Percentiles rank a stretch among this genome's conserved stretches.
phyloP scores from a whole-genome alignment of 176 grass and related monocot species.

The Musa schizocarpa region DNA sequence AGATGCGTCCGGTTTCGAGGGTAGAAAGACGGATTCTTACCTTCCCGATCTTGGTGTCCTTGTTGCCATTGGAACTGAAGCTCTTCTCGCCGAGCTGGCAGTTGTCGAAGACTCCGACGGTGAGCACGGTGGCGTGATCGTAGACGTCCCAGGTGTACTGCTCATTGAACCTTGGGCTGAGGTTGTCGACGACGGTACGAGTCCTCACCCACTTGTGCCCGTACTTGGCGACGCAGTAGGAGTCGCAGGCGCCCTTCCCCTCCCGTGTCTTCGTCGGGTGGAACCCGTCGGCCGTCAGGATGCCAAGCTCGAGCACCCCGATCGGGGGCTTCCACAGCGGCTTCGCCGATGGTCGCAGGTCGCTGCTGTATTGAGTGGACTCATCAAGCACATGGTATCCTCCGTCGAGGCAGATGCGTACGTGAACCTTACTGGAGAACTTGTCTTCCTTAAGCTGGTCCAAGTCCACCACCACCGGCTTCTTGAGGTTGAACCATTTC shows the following conservation, averaged over 20 bases:
- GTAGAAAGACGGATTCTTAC: background rate
- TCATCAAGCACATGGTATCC: conserved; percentile 1
- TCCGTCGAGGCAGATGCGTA: conserved; percentile 3
- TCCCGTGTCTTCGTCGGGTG: conserved; percentile 56
- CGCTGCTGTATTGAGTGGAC: background rate
- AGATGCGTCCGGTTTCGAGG: background rate
- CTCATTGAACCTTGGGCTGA: conserved; percentile 72
- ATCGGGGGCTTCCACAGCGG: conserved; percentile 5
- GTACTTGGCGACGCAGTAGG: conserved; percentile 95
- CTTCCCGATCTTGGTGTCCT: background rate
- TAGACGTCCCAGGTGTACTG: conserved; percentile 90
- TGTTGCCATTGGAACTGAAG: background rate
- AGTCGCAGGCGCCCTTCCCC: conserved; percentile 48
- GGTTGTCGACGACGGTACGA: conserved; percentile 50
- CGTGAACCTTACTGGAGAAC: conserved; percentile 1
- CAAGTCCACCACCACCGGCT: background rate
- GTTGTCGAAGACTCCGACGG: conserved; percentile 84
- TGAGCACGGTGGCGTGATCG: conserved; percentile 87
- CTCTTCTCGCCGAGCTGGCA: conserved; percentile 34
- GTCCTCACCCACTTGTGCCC: conserved; percentile 91
- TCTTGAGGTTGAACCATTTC: background rate
- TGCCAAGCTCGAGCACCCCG: conserved; percentile 9
- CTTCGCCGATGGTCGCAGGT: conserved; percentile 1
- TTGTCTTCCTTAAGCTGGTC: conserved; percentile 10
- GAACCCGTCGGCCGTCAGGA: conserved; percentile 18